phyloP scores from a whole-genome alignment of 306 rosid genomes.

The Arachis hypogaea region DNA sequence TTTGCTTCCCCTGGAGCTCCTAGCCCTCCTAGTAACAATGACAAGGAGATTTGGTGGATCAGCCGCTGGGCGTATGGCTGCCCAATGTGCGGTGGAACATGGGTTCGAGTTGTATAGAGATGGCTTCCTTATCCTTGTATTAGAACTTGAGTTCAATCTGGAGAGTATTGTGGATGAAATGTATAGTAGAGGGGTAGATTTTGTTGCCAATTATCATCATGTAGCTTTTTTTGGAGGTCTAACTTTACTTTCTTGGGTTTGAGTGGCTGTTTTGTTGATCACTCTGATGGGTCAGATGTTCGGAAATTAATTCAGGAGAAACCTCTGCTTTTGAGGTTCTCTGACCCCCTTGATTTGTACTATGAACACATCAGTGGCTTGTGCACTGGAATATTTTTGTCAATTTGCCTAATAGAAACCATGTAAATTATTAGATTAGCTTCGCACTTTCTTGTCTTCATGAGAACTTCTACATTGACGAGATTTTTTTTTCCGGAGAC shows the following conservation, averaged over 20 bases:
- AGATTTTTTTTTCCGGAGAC: neutral
- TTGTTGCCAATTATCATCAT: slow-evolving; percentile 28
- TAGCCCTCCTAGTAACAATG: slow-evolving; percentile 57
- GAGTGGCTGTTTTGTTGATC: slow-evolving; percentile 20
- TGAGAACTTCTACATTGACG: neutral
- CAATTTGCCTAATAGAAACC: neutral
- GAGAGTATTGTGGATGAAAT: slow-evolving; percentile 40
- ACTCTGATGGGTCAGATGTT: neutral
- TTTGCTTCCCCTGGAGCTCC: slow-evolving; percentile 71
- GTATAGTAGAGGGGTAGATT: slow-evolving; percentile 42
- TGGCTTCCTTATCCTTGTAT: slow-evolving; percentile 11
- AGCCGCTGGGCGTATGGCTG: slow-evolving; percentile 97
- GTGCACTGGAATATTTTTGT: neutral
- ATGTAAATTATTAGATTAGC: slow-evolving; percentile 32
- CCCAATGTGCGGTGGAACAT: slow-evolving; percentile 98
- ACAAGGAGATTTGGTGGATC: slow-evolving; percentile 89
- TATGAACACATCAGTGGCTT: neutral
- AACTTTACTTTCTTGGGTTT: slow-evolving; percentile 4
- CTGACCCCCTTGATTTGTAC: neutral
- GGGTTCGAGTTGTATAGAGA: slow-evolving; percentile 95
- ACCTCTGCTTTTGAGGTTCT: neutral
- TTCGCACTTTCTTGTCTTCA: neutral
- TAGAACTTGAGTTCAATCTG: slow-evolving; percentile 7
- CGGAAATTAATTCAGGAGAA: slow-evolving; percentile 22
- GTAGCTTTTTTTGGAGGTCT: neutral